Percentiles rank a stretch among this genome's conserved stretches.
Evolutionary conservation across 2,329 filamentous ascomycete genomes (phyloP).

Genomic region (Clonostachys chloroleuca): DNA sequence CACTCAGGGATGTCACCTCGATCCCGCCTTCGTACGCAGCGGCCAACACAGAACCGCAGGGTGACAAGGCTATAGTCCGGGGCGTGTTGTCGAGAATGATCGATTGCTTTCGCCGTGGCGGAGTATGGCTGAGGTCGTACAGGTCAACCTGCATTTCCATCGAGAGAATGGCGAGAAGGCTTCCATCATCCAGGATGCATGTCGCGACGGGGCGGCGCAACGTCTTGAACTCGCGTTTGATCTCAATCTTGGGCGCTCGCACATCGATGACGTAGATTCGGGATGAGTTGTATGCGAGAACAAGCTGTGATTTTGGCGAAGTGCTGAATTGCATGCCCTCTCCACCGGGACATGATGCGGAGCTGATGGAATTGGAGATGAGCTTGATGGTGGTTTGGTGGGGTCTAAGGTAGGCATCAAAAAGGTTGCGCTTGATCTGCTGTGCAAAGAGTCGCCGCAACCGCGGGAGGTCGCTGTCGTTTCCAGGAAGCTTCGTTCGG

Average conservation of each 20-base stretch:
- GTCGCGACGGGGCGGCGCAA: slow-evolving; percentile 69
- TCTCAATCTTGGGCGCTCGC: slow-evolving; percentile 43
- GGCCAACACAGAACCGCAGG: slow-evolving; percentile 76
- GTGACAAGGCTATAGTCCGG: slow-evolving; percentile 73
- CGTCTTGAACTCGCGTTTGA: slow-evolving; percentile 77
- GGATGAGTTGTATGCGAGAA: slow-evolving; percentile 82
- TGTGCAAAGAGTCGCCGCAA: slow-evolving; percentile 63
- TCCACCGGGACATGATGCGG: slow-evolving; percentile 75
- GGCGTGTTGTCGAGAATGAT: slow-evolving; percentile 76
- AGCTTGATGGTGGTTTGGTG: slow-evolving; percentile 70
- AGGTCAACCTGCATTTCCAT: slow-evolving; percentile 81
- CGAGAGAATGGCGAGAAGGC: slow-evolving; percentile 72
- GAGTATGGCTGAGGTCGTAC: slow-evolving; percentile 64
- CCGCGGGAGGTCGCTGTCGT: slow-evolving; percentile 47
- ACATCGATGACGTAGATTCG: slow-evolving; percentile 77
- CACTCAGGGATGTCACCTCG: slow-evolving; percentile 73
- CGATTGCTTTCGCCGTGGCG: slow-evolving; percentile 68
- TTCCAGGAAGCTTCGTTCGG: slow-evolving; percentile 31
- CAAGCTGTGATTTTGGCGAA: slow-evolving; percentile 68
- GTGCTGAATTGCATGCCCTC: slow-evolving; percentile 83
- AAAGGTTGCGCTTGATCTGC: slow-evolving; percentile 73
- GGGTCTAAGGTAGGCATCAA: slow-evolving; percentile 71
- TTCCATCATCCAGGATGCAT: slow-evolving; percentile 75
- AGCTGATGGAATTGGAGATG: slow-evolving; percentile 79
- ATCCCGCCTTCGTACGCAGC: slow-evolving; percentile 86